Conservation (phyloP, 352 stramenopile genomes). For the Globisporangium paroecandrum region DNA sequence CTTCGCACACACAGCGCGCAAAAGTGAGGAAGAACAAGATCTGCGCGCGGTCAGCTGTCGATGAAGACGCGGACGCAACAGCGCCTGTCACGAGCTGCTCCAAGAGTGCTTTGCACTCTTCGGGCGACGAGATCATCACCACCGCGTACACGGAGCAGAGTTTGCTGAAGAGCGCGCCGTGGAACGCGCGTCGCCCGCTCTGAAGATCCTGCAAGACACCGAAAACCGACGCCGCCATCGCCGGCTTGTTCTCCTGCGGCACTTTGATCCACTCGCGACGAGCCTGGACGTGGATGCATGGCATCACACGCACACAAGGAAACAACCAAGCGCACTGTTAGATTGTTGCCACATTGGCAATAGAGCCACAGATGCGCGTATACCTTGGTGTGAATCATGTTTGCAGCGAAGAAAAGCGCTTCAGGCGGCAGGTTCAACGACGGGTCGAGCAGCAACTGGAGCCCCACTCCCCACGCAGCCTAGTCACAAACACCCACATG, state of each 20-base stretch:
- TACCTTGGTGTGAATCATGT: conserved; percentile 73
- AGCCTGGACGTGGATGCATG: conserved; percentile 15
- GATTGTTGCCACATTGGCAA: not conserved
- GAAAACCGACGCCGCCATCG: conserved; percentile 35
- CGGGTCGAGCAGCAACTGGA: conserved; percentile 52
- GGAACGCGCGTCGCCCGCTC: conserved; percentile 24
- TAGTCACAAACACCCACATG: conserved; percentile 10
- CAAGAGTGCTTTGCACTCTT: conserved; percentile 47
- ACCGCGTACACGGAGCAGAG: conserved; percentile 59
- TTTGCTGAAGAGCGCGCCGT: conserved; percentile 46
- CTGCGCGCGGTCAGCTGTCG: conserved; percentile 25
- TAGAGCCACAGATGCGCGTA: not conserved
- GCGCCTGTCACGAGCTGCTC: conserved; percentile 26
- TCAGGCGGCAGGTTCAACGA: conserved; percentile 40
- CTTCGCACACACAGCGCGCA: conserved; percentile 59
- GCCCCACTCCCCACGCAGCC: conserved; percentile 43
- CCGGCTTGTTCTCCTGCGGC: conserved; percentile 27
- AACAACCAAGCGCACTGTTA: not conserved
- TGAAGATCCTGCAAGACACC: conserved; percentile 35
- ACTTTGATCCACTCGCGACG: conserved; percentile 62
- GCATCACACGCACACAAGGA: conserved; percentile 1
- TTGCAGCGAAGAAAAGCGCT: conserved; percentile 72
- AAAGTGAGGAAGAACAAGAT: conserved; percentile 54
- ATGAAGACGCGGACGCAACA: conserved; percentile 13
- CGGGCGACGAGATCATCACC: conserved; percentile 44